These are phyloP conservation scores for Trichothecium sympodiale DNA, from an alignment of 2,329 filamentous ascomycete species.

Conservation along the genomic window DNA sequence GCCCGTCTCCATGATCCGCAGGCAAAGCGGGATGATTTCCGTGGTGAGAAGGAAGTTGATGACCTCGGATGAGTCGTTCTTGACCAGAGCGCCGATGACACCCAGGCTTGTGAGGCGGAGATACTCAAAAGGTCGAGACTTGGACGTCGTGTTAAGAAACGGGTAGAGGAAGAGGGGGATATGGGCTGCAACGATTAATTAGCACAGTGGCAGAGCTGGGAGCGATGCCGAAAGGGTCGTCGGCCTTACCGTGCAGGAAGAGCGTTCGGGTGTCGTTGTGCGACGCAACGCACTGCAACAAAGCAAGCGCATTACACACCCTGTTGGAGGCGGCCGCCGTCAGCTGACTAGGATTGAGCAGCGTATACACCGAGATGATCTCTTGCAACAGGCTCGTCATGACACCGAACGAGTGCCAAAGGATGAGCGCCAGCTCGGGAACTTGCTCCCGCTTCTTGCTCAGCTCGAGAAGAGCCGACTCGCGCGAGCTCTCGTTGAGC, in stretches of 20 bases:
- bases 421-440: slow-evolving; percentile 84
- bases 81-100: slow-evolving; percentile 92
- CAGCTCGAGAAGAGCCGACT: slow-evolving; percentile 84
- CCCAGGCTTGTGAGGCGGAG: slow-evolving; percentile 89
- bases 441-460: slow-evolving; percentile 99
- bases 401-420: slow-evolving; percentile 98
- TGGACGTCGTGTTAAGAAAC: slow-evolving; percentile 97
- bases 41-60: slow-evolving; percentile 98
- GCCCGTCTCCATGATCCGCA: slow-evolving; percentile 98
- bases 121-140: slow-evolving; percentile 95
- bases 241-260: slow-evolving; percentile 74
- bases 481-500: slow-evolving; percentile 75
- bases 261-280: slow-evolving; percentile 92
- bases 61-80: slow-evolving; percentile 96
- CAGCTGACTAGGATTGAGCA: slow-evolving; percentile 91
- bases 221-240: neutral
- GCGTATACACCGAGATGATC: slow-evolving; percentile 96
- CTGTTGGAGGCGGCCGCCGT: slow-evolving; percentile 95
- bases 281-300: slow-evolving; percentile 93
- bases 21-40: slow-evolving; percentile 94
- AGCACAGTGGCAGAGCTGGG: neutral
- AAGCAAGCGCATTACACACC: slow-evolving; percentile 91
- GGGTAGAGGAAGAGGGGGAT: slow-evolving; percentile 97
- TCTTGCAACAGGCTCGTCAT: slow-evolving; percentile 97
- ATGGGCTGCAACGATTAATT: slow-evolving; percentile 52